Conservation (phyloP, 495 filamentous ascomycete genomes). For the Hyaloscypha hepaticicola region DNA sequence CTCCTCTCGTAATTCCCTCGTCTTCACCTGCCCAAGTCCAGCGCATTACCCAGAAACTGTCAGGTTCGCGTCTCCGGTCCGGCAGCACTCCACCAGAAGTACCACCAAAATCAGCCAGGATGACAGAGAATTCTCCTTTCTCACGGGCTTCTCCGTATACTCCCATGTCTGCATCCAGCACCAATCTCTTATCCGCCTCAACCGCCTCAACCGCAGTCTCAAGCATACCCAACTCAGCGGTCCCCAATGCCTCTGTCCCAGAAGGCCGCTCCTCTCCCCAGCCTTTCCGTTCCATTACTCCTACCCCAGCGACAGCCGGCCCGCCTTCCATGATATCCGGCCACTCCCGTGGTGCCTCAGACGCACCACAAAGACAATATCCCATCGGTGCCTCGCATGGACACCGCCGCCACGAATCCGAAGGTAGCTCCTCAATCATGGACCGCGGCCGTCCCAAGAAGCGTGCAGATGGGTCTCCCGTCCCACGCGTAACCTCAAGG, state of each 20-base stretch:
- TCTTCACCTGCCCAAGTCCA: constrained; percentile 32
- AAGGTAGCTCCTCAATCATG: constrained; percentile 52
- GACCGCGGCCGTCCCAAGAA: constrained; percentile 58
- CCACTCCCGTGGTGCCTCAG: constrained; percentile 37
- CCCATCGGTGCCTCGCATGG: constrained; percentile 26
- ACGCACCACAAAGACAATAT: constrained; percentile 21
- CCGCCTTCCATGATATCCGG: constrained; percentile 21
- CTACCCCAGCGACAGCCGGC: constrained; percentile 23
- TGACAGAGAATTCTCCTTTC: constrained; percentile 25
- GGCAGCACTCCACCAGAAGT: constrained; percentile 42
- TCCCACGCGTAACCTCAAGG: constrained; percentile 18
- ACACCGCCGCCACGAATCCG: constrained; percentile 53
- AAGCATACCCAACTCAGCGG: constrained; percentile 44
- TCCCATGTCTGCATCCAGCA: constrained; percentile 44
- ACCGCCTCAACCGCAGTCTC: constrained; percentile 41
- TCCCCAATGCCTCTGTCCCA: constrained; percentile 43
- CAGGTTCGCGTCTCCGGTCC: constrained; percentile 40
- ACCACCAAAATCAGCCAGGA: constrained; percentile 43
- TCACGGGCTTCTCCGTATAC: constrained; percentile 38
- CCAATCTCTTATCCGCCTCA: constrained; percentile 40
- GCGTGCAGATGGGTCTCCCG: constrained; percentile 31
- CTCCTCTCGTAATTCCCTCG: constrained; percentile 51
- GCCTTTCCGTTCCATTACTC: constrained; percentile 21
- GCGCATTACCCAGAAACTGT: constrained; percentile 39
- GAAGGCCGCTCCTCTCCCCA: constrained; percentile 37